These are phyloP conservation scores for Groenewaldozyma tartarivorans DNA, from an alignment of 805 yeast species.

Conservation along the genomic window DNA sequence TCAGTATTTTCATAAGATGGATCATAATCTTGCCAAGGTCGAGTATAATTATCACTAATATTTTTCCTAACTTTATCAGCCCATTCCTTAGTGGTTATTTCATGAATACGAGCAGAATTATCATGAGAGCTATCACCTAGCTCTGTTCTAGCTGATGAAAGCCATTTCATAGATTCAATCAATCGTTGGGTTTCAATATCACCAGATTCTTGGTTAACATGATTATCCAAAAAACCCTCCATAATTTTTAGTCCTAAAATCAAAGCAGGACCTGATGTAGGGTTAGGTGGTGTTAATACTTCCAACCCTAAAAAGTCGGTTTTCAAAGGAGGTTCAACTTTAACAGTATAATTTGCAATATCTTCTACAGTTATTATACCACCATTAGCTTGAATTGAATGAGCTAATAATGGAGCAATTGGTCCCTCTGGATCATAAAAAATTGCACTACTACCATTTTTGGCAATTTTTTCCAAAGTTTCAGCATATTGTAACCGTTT, in stretches of 20 bases:
- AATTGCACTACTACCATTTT: slow-evolving; percentile 64
- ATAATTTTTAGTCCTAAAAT: slow-evolving; percentile 64
- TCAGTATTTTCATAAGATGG: slow-evolving; percentile 71
- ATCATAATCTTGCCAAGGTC: slow-evolving; percentile 60
- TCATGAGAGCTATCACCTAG: slow-evolving; percentile 51
- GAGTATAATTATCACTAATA: slow-evolving; percentile 50
- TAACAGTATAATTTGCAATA: slow-evolving; percentile 50
- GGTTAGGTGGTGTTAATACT: slow-evolving; percentile 55
- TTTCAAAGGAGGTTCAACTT: slow-evolving; percentile 34
- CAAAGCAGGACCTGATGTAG: slow-evolving; percentile 78
- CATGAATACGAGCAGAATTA: slow-evolving; percentile 30
- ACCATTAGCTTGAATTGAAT: slow-evolving; percentile 41
- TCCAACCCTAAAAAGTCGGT: slow-evolving; percentile 35
- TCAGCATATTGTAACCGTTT: slow-evolving; percentile 53
- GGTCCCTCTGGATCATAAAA: slow-evolving; percentile 81
- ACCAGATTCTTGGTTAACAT: slow-evolving; percentile 30
- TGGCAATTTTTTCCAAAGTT: slow-evolving; percentile 59
- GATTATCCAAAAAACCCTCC: slow-evolving; percentile 29
- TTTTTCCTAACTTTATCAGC: slow-evolving; percentile 37
- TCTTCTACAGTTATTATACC: slow-evolving; percentile 65
- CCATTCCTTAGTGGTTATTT: slow-evolving; percentile 50
- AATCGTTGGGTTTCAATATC: slow-evolving; percentile 52
- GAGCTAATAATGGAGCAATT: slow-evolving; percentile 52
- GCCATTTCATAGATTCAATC: slow-evolving; percentile 88
- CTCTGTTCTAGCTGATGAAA: slow-evolving; percentile 76